Base-by-base conservation (phyloP, 2,329 filamentous ascomycete genomes). In the Phaeosphaeriaceae sp. region DNA sequence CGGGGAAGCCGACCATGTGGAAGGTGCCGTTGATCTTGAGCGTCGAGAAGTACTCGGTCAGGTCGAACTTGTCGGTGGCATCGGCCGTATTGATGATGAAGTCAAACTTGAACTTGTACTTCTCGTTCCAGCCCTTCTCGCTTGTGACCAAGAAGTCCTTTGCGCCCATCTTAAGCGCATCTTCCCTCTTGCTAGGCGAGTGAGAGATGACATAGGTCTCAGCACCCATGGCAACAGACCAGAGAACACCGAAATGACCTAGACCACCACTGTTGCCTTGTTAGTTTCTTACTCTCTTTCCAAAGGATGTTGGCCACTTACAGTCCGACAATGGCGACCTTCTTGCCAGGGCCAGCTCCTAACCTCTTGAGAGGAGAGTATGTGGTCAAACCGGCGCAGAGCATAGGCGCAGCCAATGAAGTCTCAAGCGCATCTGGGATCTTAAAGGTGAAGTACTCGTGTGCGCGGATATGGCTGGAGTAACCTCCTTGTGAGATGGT, bases 21-120 rank as follows among this genome's bases (percentile, higher is more conserved):
- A 91, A 95, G 73, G 85, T 86, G 57, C 90, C 91, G 80, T 93
- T 91, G 56, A 94, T 88, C 78, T 94, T 92, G 75, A 96, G 85
- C 69, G 93, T 85, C 60, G 85, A 86, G 70, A 96, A 86, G 81
- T 95, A 96, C 63, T 89, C 84, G 52, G 79, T 78, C 31, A 92
- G 80, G 72, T 91, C 86, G 79, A 92, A 91, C 51, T 88, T 85
- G 70, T 87, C 82, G 51, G 86, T 89, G 36, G 85, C 87, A 71
- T 87, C 91, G 67, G 91, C 89, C 7, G 87, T 89, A 83, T 90
- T 91, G 81, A 93, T 76, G 75, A 93, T 90, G 67, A 93, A 83
- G 79, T 93, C 91, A 69, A 93, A 92, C 1, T 85, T 87, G 75
- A 82, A 83, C 58, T 78, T 80, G 70, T 82, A 83, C 20, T 79